Evolutionary conservation across 2,329 filamentous ascomycete species (phyloP).

Genomic region (Cladorrhinum sp.): DNA sequence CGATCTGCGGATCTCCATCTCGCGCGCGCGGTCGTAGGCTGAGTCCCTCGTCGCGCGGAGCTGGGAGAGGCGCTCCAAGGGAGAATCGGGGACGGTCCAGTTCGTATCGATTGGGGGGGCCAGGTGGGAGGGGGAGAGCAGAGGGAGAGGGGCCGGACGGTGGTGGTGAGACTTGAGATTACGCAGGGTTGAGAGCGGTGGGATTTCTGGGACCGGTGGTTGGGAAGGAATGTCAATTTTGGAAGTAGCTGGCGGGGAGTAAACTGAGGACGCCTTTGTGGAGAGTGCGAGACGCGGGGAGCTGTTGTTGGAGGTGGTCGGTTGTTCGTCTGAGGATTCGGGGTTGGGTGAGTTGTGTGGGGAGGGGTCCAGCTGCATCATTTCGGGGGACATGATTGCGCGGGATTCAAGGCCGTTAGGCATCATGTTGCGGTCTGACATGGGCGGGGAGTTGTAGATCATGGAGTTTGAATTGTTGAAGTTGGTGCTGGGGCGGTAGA

Average conservation of each 20-base stretch:
- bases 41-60: constrained; percentile 22
- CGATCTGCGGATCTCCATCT: constrained; percentile 22
- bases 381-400: constrained; percentile 11
- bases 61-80: constrained; percentile 20
- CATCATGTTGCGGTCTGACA: constrained; percentile 8
- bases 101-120: neutral
- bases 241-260: neutral
- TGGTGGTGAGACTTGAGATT: neutral
- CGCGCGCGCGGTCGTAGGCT: constrained; percentile 23
- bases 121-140: neutral
- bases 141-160: neutral
- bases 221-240: neutral
- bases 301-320: neutral
- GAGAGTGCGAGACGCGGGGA: constrained; percentile 7
- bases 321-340: constrained; percentile 14
- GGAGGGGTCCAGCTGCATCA: neutral
- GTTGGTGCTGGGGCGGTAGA: neutral
- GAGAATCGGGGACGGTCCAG: constrained; percentile 21
- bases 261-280: neutral
- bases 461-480: constrained; percentile 2
- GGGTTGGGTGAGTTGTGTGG: constrained; percentile 15
- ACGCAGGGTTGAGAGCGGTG: neutral
- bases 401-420: neutral
- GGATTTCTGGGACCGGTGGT: constrained; percentile 11
- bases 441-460: constrained; percentile 15